Evolutionary conservation across 192 early-diverging fungal genomes (phyloP), one percentile per base, ranked within the genome.

Genomic region (Funneliformis geosporum): DNA sequence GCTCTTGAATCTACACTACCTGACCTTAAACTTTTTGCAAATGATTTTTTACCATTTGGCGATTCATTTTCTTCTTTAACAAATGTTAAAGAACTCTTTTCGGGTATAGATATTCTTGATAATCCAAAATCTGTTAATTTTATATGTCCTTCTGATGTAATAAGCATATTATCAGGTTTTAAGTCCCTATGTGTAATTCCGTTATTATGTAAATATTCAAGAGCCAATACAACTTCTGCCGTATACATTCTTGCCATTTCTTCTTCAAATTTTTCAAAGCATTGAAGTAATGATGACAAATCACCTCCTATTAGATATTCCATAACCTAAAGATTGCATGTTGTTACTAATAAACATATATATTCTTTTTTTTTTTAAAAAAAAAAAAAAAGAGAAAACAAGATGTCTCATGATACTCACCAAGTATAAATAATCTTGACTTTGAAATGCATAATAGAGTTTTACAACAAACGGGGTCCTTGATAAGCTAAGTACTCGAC

Each of bases 61-160:
- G 8, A 14, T 42, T 68, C 76, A 10, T 43, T 73, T 28, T 69
- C 61, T 33, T 81, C 64, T 91, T 68, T 68, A 16, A 78, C 25
- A 81, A 55, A 82, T 33, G 82, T 65, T 79, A 85, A 79, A 50
- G 81, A 76, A 12, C 82, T 81, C 61, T 85, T 80, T 38, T 86
- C 90, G 2, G 90, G 86, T 21, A 95, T 88, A 8, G 90, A 84
- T 50, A 96, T 94, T 38, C 94, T 89, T 62, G 95, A 96, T 7
- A 98, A 88, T 8, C 97, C 97, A 94, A 98, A 98, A 80, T 98
- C 97, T 12, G 95, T 96, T 70, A 97, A 82, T 81, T 97, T 97
- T 84, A 97, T 91, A 81, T 97, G 96, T 0, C 96, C 96, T 64
- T 95, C 92, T 42, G 90, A 88, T 78, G 91, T 92, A 70, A 98